Base-by-base conservation (phyloP, 371 early-diverging fungal genomes). In the Mucor irregularis region DNA sequence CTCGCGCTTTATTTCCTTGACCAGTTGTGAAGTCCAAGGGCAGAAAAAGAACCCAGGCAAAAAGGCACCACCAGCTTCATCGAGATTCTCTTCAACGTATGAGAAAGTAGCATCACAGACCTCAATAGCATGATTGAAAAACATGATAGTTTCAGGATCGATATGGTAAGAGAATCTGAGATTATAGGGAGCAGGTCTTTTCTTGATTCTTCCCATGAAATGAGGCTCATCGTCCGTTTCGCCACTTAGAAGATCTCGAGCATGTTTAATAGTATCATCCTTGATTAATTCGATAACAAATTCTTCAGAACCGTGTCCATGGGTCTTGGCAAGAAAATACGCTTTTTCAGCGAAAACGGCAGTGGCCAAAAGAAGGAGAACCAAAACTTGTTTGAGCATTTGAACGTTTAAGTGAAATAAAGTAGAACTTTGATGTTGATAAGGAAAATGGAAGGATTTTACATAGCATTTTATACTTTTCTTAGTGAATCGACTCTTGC, bases 11-110 rank as follows among this genome's bases (percentile, higher is more conserved):
- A 28, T 13, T 37, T 49, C 49, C 26, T 25, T 35, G 37, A n/a
- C 16, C 6, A 49, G 14, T 17, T 26, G 11, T 4, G 37, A 26
- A 1, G 34, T 24, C 49, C 49, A 49, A 3, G 49, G 49, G 17
- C 49, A 49, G 16, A 2, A 49, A 24, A 37, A 26, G 9, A 35
- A 49, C 7, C 49, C 49, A 9, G 49, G 49, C 10, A 49, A 49
- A 16, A 49, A 49, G 17, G 49, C 49, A 4, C 49, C 49, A 17
- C 49, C 34, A 16, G 14, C 49, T 35, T 49, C 49, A 17, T 49
- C 49, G 6, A 49, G 16, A 49, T 49, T 0, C 0, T 49, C 49
- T n/a, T 49, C 33, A 3, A 16, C 16, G 14, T 49, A 49, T 0
- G 8, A 0, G 13, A 37, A 0, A 17, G 1, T 6, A 24, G 49